Percentiles rank a stretch among this genome's conserved stretches.
phyloP scores from a whole-genome alignment of 2,329 filamentous ascomycete species.

The Microdochium paspali region DNA sequence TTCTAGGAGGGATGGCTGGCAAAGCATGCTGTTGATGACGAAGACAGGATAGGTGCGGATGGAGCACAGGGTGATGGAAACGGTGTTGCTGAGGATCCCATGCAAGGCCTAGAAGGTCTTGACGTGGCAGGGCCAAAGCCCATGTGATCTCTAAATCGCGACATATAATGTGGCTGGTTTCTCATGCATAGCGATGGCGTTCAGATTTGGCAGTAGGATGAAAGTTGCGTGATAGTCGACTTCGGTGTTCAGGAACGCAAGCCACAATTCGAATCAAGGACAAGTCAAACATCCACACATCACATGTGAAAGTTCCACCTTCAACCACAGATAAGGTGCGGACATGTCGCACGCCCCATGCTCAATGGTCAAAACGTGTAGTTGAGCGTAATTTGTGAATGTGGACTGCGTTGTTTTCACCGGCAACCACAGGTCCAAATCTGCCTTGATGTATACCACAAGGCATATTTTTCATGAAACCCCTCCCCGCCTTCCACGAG shows the following conservation, averaged over 20 bases:
- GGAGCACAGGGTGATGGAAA: slow-evolving; percentile 27
- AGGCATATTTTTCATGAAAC: background rate
- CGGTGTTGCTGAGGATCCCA: slow-evolving; percentile 64
- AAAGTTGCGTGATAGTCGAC: too few relatives aligned
- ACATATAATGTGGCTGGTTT: slow-evolving; percentile 10
- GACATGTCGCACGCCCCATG: too few relatives aligned
- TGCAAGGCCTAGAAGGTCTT: slow-evolving; percentile 89
- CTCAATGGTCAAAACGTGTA: too few relatives aligned
- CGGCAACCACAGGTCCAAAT: background rate
- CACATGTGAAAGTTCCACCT: too few relatives aligned
- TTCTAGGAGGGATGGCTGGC: slow-evolving; percentile 96
- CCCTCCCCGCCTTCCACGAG: background rate
- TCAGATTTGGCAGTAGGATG: too few relatives aligned
- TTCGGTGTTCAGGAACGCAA: too few relatives aligned
- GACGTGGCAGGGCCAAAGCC: slow-evolving; percentile 90
- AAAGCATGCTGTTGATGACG: slow-evolving; percentile 75
- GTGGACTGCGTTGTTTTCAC: background rate
- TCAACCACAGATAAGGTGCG: too few relatives aligned
- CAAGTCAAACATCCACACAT: too few relatives aligned
- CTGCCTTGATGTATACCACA: background rate
- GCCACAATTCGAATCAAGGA: too few relatives aligned
- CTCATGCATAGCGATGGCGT: slow-evolving; percentile 21
- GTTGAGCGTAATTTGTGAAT: too few relatives aligned
- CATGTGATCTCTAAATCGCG: slow-evolving; percentile 36
- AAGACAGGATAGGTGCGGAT: slow-evolving; percentile 56